Base-by-base conservation (phyloP, 1,284 basidiomycete genomes). In the Lentinula novae-zelandiae region DNA sequence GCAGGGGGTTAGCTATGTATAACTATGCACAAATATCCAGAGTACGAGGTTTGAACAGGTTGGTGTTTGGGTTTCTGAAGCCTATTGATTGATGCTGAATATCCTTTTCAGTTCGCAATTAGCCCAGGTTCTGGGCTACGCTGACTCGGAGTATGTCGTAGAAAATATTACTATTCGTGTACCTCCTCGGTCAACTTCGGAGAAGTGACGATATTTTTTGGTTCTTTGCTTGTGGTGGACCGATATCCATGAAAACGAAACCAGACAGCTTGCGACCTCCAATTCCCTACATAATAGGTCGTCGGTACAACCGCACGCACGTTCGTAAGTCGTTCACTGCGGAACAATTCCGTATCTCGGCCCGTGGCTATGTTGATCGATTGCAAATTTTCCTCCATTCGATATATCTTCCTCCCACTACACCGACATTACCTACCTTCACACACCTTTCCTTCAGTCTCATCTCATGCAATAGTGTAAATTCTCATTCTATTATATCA, bases 121-220 rank as follows among this genome's bases (percentile, higher is more conserved):
- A 49, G 78, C 88, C 13, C 84, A 89, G 64, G 71, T 95, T 8
- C 75, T 99, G 44, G 96, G 95, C 0, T 98, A 98, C 73, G 92
- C 92, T 17, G 96, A 98, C 71, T 93, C 93, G 39, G 95, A 98
- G 70, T 95, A 98, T 75, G 93, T 98, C 40, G 96, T 97, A 3
- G 96, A 98, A 69, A 92, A 93, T 67, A 89, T 96, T 67, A 92
- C 90, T 2, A 87, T 92, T 62, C 79, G 86, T 46, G 66, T 78
- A 49, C 73, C 76, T 22, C 76, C 77, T 48, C 71, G 63, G 61
- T 68, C 36, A 54, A 38, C 38, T 40, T 2, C 38, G 22, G 22
- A 13, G 8, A 17, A 27, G 20, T 53, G 27, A 50, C 12, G 31
- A 50, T 27, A 8, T 31, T 17, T 7, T 31, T 50, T 33, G 20